A percentile compares a stretch with the other conserved stretches of the same genome.
phyloP scores from a whole-genome alignment of 2,329 filamentous ascomycete genomes.

The Dryadomyces sulphureus region DNA sequence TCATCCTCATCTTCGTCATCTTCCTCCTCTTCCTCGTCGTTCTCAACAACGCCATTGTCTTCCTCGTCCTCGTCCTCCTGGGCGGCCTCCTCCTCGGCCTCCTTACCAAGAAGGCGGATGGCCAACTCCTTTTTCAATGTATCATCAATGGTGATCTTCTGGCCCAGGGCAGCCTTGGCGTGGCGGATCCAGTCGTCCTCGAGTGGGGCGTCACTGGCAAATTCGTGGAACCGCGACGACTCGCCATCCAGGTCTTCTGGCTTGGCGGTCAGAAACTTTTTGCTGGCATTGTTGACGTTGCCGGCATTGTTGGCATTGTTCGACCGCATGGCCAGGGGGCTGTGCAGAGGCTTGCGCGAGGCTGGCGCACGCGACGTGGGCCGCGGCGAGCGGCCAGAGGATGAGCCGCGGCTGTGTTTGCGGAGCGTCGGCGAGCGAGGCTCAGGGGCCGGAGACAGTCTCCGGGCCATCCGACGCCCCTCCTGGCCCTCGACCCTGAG shows the following conservation, averaged over 20 bases:
- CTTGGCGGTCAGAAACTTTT: constrained; percentile 35
- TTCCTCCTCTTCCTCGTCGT: constrained; percentile 34
- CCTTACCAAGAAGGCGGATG: constrained; percentile 72
- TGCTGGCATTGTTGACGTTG: no score
- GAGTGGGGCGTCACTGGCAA: constrained; percentile 66
- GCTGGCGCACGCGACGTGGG: constrained; percentile 14
- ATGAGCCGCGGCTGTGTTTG: constrained; percentile 12
- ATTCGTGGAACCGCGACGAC: constrained; percentile 68
- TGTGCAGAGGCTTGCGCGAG: constrained; percentile 22
- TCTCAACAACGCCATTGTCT: constrained; percentile 33
- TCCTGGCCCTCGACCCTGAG: constrained; percentile 8
- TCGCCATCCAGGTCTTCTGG: constrained; percentile 36
- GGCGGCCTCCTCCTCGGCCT: constrained; percentile 79
- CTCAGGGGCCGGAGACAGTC: constrained; percentile 11
- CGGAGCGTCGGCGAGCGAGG: constrained; percentile 17
- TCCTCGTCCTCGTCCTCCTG: constrained; percentile 54
- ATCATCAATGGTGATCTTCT: constrained; percentile 73
- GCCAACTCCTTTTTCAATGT: constrained; percentile 80
- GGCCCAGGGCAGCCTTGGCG: constrained; percentile 44
- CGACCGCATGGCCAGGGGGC: constrained; percentile 21
- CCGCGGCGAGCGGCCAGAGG: constrained; percentile 7
- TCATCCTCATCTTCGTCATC: constrained; percentile 34
- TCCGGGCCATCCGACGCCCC: constrained; percentile 10
- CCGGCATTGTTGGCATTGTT: no score
- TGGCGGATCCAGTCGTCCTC: constrained; percentile 84